Base-by-base conservation (phyloP, 371 early-diverging fungal genomes). In the Rhizopus arrhizus region DNA sequence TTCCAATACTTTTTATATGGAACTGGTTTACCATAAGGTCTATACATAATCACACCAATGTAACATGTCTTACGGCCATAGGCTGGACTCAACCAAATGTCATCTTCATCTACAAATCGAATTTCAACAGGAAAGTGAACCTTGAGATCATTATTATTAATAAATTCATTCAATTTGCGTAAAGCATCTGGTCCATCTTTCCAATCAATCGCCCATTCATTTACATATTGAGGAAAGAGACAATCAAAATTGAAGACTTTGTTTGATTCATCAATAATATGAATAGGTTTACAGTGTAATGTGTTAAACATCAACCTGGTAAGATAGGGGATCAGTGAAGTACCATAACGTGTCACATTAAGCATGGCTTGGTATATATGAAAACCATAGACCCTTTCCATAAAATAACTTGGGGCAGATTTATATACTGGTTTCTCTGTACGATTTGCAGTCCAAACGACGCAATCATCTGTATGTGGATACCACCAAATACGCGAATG, bases 401-500 rank as follows among this genome's bases (percentile, higher is more conserved):
- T 72, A 11, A 84, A 45, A 74, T 84, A 85, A 13, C 69, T 68
- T 3, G 67, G 68, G 0, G 73, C 63, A 2, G 70, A 34, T 8
- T 64, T 59, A 6, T 22, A 56, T 7, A 40, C 47, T 45, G 73
- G 78, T 57, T 85, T 83, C 0, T 59, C 69, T 0, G 91, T 86
- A 46, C 90, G 82, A 61, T 85, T 87, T 43, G 90, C 91, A 4
- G 81, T 81, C 92, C 92, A 94, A 10, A 90, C 82, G 6, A 90
- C 86, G 16, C 85, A 83, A 58, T 88, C 80, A 58, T 92, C 86
- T 0, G 91, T 89, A 60, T 92, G 88, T 7, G 94, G 93, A 62
- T 87, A 90, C 92, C 93, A 94, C 91, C 92, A 91, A 4, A 94
- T 73, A 43, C 92, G 85, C n/a, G 87, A 85, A 66, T 91, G 90